phyloP scores from a whole-genome alignment of 78 protist species.

The Planoprotostelium fungivorum region DNA sequence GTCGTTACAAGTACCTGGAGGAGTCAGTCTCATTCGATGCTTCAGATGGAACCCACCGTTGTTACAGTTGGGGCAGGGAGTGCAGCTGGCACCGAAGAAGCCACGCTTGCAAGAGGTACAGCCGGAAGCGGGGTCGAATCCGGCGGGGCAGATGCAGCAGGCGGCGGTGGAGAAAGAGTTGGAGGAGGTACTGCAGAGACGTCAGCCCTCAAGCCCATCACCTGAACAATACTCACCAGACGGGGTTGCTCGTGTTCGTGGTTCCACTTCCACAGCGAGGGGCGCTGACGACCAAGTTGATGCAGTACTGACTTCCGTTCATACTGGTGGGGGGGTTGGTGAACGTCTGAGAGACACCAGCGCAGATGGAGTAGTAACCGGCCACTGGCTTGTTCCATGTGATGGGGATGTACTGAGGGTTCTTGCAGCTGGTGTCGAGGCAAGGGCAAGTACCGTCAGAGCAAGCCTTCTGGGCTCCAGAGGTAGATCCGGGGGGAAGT shows the following conservation, averaged over 20 bases:
- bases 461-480: background rate
- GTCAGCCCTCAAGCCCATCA: too few relatives aligned
- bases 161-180: background rate
- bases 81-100: constrained; percentile 20
- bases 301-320: background rate
- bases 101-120: constrained; percentile 23
- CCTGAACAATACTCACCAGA: constrained; percentile 24
- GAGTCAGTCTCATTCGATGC: too few relatives aligned
- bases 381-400: background rate
- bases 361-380: background rate
- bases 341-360: background rate
- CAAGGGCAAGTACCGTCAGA: background rate
- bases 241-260: constrained; percentile 9
- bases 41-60: too few relatives aligned
- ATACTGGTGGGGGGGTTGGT: background rate
- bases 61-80: background rate
- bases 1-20: constrained; percentile 8
- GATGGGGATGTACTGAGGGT: background rate
- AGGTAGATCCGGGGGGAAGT: background rate
- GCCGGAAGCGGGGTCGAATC: constrained; percentile 21
- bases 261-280: background rate
- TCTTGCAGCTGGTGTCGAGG: background rate
- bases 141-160: constrained; percentile 6
- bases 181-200: too few relatives aligned
- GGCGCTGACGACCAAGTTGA: background rate